Evolutionary conservation across 306 rosid genomes (phyloP).

Genomic region (Ormosia semicastrata): DNA sequence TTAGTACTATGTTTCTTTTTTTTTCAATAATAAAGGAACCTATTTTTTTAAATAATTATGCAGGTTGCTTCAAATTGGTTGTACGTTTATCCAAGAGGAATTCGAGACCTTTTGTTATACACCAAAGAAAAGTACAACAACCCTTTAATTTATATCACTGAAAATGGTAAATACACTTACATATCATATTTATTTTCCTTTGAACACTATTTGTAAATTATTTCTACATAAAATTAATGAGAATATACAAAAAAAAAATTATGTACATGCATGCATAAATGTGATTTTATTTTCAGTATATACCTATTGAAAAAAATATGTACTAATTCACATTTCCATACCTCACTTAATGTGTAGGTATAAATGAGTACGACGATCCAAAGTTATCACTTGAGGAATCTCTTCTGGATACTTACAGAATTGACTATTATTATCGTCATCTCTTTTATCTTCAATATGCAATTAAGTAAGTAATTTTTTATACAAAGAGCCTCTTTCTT

Average conservation of each 20-base stretch:
- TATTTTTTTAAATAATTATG: neutral
- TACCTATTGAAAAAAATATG: neutral
- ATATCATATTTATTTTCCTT: neutral
- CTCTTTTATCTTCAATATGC: conserved; percentile 46
- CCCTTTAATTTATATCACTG: conserved; percentile 61
- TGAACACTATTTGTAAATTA: neutral
- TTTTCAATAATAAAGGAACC: neutral
- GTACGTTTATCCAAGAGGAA: conserved; percentile 53
- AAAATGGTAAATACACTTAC: conserved; percentile 39
- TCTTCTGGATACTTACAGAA: conserved; percentile 44
- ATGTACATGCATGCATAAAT: no score
- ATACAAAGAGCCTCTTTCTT: neutral
- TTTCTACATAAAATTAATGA: neutral
- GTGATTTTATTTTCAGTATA: no score
- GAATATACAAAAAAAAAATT: neutral
- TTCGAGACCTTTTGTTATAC: conserved; percentile 39
- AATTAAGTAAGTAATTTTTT: conserved; percentile 35
- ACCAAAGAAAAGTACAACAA: conserved; percentile 44
- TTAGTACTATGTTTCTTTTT: no score
- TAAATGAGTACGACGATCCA: conserved; percentile 47
- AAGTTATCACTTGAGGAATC: conserved; percentile 39
- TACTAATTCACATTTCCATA: neutral
- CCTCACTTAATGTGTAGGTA: conserved; percentile 30
- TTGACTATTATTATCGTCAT: conserved; percentile 47
- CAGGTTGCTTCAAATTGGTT: conserved; percentile 56